phyloP scores from a whole-genome alignment of 139 green algal species.

The Closterium sp. region DNA sequence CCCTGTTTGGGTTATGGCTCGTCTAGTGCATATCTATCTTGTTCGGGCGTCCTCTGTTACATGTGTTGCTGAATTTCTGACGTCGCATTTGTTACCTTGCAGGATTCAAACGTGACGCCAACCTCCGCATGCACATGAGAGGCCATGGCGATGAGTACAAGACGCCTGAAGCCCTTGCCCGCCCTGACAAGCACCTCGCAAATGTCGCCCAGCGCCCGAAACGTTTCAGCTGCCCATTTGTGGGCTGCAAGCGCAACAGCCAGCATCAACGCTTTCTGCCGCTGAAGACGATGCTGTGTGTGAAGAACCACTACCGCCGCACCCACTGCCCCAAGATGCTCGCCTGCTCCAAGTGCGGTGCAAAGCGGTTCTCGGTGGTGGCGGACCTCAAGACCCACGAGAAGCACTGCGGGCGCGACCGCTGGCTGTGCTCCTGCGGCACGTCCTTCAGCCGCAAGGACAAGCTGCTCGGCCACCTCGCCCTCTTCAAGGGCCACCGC shows the following conservation, averaged over 20 bases:
- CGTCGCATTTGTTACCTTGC: background rate
- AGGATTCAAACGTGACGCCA: slow-evolving; percentile 43
- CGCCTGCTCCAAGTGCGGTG: slow-evolving; percentile 25
- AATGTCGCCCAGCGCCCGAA: background rate
- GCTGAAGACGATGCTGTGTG: slow-evolving; percentile 47
- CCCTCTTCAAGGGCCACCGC: slow-evolving; percentile 28
- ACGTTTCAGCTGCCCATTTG: slow-evolving; percentile 38
- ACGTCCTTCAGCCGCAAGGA: slow-evolving; percentile 47
- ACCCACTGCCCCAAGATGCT: slow-evolving; percentile 42
- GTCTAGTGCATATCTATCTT: too few relatives aligned
- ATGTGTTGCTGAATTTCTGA: too few relatives aligned
- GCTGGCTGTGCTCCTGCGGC: slow-evolving; percentile 37
- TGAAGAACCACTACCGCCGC: slow-evolving; percentile 46
- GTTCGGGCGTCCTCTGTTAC: too few relatives aligned
- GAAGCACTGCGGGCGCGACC: slow-evolving; percentile 43
- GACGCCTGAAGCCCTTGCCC: slow-evolving; percentile 25
- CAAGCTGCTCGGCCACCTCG: slow-evolving; percentile 39
- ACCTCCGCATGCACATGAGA: slow-evolving; percentile 47
- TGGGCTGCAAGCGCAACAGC: slow-evolving; percentile 37
- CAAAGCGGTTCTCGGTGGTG: slow-evolving; percentile 42
- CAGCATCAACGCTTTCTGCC: slow-evolving; percentile 17
- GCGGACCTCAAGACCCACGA: slow-evolving; percentile 45
- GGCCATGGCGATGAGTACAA: slow-evolving; percentile 48
- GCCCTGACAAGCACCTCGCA: background rate
- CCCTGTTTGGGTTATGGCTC: too few relatives aligned